Evolutionary conservation across 805 yeast species (phyloP).

Genomic region (Candida khao-thaluensis): DNA sequence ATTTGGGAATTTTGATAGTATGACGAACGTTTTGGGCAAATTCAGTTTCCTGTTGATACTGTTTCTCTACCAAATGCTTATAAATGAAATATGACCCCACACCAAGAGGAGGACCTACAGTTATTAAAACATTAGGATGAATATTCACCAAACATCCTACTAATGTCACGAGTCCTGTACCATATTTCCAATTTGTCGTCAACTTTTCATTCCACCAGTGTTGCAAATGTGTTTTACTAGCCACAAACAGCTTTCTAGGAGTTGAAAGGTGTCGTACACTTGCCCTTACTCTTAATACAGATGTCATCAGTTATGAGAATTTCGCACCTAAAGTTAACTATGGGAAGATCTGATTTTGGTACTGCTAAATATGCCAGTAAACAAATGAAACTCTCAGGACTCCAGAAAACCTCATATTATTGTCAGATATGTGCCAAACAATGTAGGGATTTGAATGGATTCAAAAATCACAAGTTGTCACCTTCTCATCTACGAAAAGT

Average conservation of each 20-base stretch:
- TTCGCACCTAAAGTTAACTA: too few relatives aligned
- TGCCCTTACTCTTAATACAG: too few relatives aligned
- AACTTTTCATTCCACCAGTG: conserved; percentile 27
- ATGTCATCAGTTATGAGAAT: too few relatives aligned
- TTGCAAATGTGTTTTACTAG: conserved; percentile 23
- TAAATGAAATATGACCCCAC: conserved; percentile 27
- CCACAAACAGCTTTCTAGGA: conserved; percentile 32
- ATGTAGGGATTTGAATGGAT: conserved; percentile 95
- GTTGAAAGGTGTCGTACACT: conserved; percentile 14
- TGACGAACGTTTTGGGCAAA: conserved; percentile 5
- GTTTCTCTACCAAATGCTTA: conserved; percentile 10
- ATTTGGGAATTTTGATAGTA: conserved; percentile 14
- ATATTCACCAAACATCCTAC: conserved; percentile 32
- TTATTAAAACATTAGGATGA: conserved; percentile 35
- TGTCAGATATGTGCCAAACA: conserved; percentile 93
- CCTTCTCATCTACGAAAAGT: conserved; percentile 70
- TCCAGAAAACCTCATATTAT: conserved; percentile 81
- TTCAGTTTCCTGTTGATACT: conserved; percentile 9
- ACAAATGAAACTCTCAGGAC: conserved; percentile 76
- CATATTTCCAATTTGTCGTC: conserved; percentile 29
- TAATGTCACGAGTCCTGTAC: conserved; percentile 22
- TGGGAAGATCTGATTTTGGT: conserved; percentile 39
- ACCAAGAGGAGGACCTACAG: conserved; percentile 37
- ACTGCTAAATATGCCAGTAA: conserved; percentile 67
- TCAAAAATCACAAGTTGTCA: conserved; percentile 83